Percentiles rank a stretch among this genome's conserved stretches.
These are phyloP conservation scores for Xylariaceae sp. DNA, from an alignment of 2,329 filamentous ascomycete genomes.

Conservation along the genomic window DNA sequence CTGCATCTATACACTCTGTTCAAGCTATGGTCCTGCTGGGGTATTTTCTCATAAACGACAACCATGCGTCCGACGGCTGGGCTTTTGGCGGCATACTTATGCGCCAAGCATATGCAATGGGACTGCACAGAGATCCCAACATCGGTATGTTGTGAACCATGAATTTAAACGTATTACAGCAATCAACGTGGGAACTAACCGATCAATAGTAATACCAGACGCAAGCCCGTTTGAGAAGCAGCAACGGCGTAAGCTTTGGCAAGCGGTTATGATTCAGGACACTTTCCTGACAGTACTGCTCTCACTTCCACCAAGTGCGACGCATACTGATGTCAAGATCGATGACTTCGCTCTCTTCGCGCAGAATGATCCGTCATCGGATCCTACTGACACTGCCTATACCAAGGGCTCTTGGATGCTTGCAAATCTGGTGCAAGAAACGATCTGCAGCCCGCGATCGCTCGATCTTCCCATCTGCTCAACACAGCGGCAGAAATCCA, in stretches of 20 bases:
- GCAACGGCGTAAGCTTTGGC: constrained; percentile 75
- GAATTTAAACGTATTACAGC: not conserved
- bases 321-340: constrained; percentile 74
- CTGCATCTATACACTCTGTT: constrained; percentile 67
- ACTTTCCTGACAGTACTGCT: constrained; percentile 76
- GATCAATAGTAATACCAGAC: constrained; percentile 53
- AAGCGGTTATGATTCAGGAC: constrained; percentile 75
- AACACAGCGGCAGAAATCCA: constrained; percentile 64
- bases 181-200: not conserved
- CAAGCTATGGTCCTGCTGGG: constrained; percentile 80
- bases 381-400: constrained; percentile 65
- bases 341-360: constrained; percentile 67
- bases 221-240: constrained; percentile 71
- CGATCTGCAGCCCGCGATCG: constrained; percentile 69
- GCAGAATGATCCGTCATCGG: constrained; percentile 52
- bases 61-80: constrained; percentile 79
- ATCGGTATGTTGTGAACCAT: constrained; percentile 44
- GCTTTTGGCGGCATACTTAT: constrained; percentile 75
- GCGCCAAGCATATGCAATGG: constrained; percentile 77
- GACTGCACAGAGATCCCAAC: constrained; percentile 74
- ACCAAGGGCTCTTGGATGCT: constrained; percentile 75
- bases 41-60: constrained; percentile 83
- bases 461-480: constrained; percentile 68
- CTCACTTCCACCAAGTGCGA: constrained; percentile 72
- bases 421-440: constrained; percentile 73